Base-by-base conservation (phyloP, 2,329 filamentous ascomycete genomes). In the Alternaria rosae region DNA sequence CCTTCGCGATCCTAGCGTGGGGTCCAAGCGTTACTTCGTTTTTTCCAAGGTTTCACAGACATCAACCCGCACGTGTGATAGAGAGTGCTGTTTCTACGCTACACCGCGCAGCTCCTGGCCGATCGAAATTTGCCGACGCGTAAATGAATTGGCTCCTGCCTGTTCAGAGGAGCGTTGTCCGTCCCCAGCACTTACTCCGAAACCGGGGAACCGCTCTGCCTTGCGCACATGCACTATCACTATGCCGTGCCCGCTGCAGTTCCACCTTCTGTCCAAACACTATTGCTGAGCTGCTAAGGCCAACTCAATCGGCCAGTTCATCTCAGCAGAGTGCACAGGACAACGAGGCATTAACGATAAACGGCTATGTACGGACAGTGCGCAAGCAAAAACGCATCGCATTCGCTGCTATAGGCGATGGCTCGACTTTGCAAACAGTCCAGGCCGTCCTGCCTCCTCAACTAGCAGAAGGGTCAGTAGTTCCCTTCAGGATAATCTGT, bases 321-420 rank as follows among this genome's bases (percentile, higher is more conserved):
- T 79, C 82, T 42, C 78, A 85, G 70, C 83, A 91, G 50, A 85
- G 85, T 59, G 55, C 61, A 28, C 61, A 67, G 35, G 69, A 72
- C 30, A 72, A 69, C 65, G 66, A 69, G 54, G 66, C 69, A 17
- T 60, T 80, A 54, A 76, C 71, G 21, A 83, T 97, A 70, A 86
- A 91, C 76, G 94, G 94, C 64, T 94, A 91, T 82, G 86, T 97
- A 57, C 88, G 92, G 66, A 94, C 92, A 5, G 89, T 97, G 62
- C 87, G 94, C 65, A 92, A 92, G 78, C 93, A 96, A 83, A 97
- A 97, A 78, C 86, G 86, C 21, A 85, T 91, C 62, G 89, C 91
- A 6, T 98, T 99, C 81, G 90, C 94, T 54, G 88, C 93, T 62
- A 84, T 98, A 54, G 90, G 91, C 11, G 95, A 99, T 83, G 95